Conservation (phyloP, 169 alveolate species). For the Eimeria brunetti region DNA sequence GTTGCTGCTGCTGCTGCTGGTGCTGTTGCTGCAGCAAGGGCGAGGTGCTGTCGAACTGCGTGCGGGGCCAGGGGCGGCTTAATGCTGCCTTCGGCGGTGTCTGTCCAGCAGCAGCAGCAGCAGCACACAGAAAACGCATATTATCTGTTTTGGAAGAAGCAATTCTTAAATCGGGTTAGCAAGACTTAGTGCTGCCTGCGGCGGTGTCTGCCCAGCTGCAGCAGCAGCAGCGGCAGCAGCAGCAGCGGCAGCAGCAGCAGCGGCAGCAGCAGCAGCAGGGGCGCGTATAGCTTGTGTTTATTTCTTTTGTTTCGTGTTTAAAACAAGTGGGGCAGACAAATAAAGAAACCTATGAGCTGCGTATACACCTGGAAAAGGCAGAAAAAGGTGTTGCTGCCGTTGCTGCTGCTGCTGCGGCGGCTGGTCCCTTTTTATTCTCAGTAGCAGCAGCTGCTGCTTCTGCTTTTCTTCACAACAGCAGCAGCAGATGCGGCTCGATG, state of each 20-base stretch:
- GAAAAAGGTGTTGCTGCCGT: neutral
- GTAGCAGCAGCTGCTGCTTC: too few species aligned
- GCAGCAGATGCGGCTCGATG: too few species aligned
- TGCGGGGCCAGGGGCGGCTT: constrained; percentile 43
- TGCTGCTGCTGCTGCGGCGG: too few species aligned
- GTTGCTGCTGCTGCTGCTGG: neutral
- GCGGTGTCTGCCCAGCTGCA: neutral
- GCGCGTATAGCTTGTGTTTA: too few species aligned
- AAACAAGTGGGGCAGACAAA: too few species aligned
- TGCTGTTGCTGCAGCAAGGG: constrained; percentile 18
- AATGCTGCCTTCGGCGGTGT: constrained; percentile 16
- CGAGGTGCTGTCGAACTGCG: neutral
- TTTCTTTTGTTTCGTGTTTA: too few species aligned
- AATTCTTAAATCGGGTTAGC: neutral
- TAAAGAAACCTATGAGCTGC: neutral
- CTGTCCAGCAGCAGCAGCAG: constrained; percentile 51
- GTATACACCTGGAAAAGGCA: neutral
- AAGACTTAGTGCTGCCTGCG: too few species aligned
- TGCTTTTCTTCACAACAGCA: neutral
- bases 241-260: too few species aligned
- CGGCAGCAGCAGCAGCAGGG: too few species aligned
- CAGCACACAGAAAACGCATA: neutral
- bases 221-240: neutral
- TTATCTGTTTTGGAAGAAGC: neutral
- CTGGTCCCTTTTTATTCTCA: too few species aligned